A percentile compares a stretch with the other conserved stretches of the same genome.
Evolutionary conservation across 306 rosid species (phyloP).

Genomic region (Castanea mollissima): DNA sequence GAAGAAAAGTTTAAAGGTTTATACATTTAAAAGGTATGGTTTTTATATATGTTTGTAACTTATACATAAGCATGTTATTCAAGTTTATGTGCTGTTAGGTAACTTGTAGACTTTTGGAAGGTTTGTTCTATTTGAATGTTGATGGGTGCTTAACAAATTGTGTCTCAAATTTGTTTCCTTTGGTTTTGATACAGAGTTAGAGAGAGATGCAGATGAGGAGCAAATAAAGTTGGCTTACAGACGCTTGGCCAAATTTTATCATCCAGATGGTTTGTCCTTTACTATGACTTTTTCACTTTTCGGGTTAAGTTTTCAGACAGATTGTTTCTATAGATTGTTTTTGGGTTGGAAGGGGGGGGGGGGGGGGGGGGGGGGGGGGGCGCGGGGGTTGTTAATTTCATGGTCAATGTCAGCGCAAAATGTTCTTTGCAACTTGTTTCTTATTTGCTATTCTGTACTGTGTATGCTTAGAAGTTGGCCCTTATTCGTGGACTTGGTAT

Average conservation of each 20-base stretch:
- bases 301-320: not conserved
- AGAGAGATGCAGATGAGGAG: conserved; percentile 76
- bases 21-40: not conserved
- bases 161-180: conserved; percentile 13
- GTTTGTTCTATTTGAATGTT: not conserved
- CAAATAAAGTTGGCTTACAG: conserved; percentile 86
- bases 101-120: not conserved
- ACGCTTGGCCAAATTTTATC: conserved; percentile 91
- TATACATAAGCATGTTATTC: not conserved
- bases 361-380: no score
- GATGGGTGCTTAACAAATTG: not conserved
- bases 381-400: not conserved
- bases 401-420: no score
- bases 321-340: not conserved
- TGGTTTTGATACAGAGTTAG: conserved; percentile 54
- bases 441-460: not conserved
- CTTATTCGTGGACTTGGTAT: not conserved
- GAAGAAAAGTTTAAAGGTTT: not conserved
- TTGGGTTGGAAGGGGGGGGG: accelerated
- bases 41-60: not conserved
- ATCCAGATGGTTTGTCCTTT: conserved; percentile 85
- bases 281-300: not conserved
- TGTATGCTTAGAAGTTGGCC: conserved; percentile 1
- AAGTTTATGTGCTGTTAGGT: not conserved
- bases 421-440: not conserved